These are phyloP conservation scores for Rasamsonia emersonii DNA, from an alignment of 2,329 filamentous ascomycete species.

Conservation along the genomic window DNA sequence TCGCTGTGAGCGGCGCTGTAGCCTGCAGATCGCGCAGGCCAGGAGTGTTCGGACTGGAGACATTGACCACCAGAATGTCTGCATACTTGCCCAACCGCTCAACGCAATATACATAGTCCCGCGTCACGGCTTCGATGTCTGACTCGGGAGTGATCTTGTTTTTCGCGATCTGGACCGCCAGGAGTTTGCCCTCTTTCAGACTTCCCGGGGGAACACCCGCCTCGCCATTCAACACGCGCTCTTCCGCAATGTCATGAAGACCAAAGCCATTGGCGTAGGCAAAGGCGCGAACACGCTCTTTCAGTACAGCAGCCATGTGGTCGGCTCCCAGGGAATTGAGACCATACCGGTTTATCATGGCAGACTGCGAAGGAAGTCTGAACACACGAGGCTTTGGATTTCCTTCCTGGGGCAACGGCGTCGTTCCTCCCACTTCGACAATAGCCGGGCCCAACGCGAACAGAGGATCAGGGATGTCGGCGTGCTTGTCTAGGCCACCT, in stretches of 20 bases:
- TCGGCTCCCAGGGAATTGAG: constrained; percentile 89
- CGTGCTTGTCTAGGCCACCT: constrained; percentile 93
- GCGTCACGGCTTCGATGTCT: constrained; percentile 71
- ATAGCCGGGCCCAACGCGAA: constrained; percentile 78
- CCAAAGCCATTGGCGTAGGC: constrained; percentile 63
- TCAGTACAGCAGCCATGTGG: constrained; percentile 68
- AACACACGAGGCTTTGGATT: constrained; percentile 87
- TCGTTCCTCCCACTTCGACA: constrained; percentile 88
- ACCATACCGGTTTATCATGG: constrained; percentile 90
- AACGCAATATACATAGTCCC: constrained; percentile 83
- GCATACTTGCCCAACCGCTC: constrained; percentile 75
- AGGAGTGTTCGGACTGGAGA: constrained; percentile 92
- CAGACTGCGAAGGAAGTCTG: constrained; percentile 71
- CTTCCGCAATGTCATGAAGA: constrained; percentile 54
- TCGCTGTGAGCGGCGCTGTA: constrained; percentile 68
- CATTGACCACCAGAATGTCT: constrained; percentile 95
- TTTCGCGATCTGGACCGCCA: constrained; percentile 92
- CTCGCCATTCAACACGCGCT: constrained; percentile 65
- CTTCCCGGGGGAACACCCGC: constrained; percentile 75
- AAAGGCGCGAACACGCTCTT: constrained; percentile 68
- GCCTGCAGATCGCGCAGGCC: constrained; percentile 82
- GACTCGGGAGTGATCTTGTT: constrained; percentile 85
- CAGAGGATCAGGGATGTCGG: constrained; percentile 74
- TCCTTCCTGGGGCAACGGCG: constrained; percentile 75
- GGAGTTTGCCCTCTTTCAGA: constrained; percentile 62